A percentile compares a stretch with the other conserved stretches of the same genome.
These are phyloP conservation scores for Kodamaea neixiangensis DNA, from an alignment of 805 yeast genomes.

Conservation along the genomic window DNA sequence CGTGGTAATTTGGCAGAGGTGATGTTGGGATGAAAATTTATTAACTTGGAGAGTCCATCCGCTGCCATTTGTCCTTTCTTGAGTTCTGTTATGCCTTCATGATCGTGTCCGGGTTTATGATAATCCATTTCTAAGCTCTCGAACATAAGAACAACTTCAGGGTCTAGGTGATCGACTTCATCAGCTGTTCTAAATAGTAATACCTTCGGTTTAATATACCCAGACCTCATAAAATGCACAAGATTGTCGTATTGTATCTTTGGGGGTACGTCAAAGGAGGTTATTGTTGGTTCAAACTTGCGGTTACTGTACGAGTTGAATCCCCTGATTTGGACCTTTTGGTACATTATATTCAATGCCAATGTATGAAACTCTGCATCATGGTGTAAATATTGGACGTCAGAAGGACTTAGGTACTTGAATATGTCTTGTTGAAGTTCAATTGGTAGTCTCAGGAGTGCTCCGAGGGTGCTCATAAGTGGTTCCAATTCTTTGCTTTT, in stretches of 20 bases:
- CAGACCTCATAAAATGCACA: neutral
- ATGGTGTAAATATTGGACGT: neutral
- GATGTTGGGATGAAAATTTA: neutral
- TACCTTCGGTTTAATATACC: neutral
- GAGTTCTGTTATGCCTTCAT: neutral
- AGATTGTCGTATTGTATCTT: neutral
- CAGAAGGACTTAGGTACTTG: neutral
- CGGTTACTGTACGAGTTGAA: neutral
- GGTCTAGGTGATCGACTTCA: neutral
- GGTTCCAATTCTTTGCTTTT: neutral
- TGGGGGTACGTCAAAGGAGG: neutral
- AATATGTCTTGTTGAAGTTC: neutral
- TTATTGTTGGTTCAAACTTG: neutral
- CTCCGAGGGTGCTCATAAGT: neutral
- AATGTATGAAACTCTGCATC: neutral
- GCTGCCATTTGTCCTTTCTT: neutral
- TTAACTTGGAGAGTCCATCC: neutral
- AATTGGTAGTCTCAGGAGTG: neutral
- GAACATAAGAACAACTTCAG: neutral
- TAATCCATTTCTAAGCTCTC: neutral
- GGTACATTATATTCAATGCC: constrained; percentile 1
- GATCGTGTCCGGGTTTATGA: neutral
- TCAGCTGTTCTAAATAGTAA: neutral
- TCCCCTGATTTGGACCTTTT: neutral
- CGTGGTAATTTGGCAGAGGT: neutral